A percentile compares a stretch with the other conserved stretches of the same genome.
These are phyloP conservation scores for Backusella australiensis DNA, from an alignment of 192 early-diverging fungal genomes.

Conservation along the genomic window DNA sequence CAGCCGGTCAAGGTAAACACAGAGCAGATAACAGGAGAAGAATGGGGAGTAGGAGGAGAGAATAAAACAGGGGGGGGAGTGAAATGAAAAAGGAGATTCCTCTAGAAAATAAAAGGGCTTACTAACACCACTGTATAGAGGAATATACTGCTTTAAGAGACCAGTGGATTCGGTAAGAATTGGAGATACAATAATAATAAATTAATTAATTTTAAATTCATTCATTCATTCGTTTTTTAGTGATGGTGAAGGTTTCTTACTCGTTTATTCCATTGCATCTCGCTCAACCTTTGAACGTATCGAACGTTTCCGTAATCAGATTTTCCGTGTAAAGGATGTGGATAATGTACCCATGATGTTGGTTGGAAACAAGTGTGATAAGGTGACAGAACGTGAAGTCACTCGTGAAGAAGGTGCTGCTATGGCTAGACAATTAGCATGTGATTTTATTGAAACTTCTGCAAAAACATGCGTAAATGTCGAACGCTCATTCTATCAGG, in stretches of 20 bases:
- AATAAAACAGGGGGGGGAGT: too few species aligned
- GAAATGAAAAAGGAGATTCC: too few species aligned
- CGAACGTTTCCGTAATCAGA: constrained; percentile 79
- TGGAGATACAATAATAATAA: too few species aligned
- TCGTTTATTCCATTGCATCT: constrained; percentile 88
- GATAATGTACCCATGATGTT: constrained; percentile 83
- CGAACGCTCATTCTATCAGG: constrained; percentile 77
- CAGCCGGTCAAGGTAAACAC: constrained; percentile 74
- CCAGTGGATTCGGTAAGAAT: constrained; percentile 69
- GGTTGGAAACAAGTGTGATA: constrained; percentile 91
- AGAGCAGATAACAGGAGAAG: too few species aligned
- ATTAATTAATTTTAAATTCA: too few species aligned
- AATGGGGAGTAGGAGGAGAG: too few species aligned
- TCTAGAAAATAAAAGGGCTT: too few species aligned
- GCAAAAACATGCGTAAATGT: constrained; percentile 88
- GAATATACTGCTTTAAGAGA: constrained; percentile 77
- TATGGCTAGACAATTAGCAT: constrained; percentile 70
- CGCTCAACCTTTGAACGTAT: constrained; percentile 84
- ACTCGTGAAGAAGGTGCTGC: constrained; percentile 73
- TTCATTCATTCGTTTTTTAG: constrained; percentile 43
- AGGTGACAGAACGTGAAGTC: constrained; percentile 74
- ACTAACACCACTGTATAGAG: constrained; percentile 32
- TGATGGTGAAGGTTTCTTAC: constrained; percentile 80
- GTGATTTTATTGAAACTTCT: constrained; percentile 81
- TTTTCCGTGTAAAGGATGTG: constrained; percentile 83